Conservation (phyloP, 495 filamentous ascomycete genomes). For the Penicillium steckii region DNA sequence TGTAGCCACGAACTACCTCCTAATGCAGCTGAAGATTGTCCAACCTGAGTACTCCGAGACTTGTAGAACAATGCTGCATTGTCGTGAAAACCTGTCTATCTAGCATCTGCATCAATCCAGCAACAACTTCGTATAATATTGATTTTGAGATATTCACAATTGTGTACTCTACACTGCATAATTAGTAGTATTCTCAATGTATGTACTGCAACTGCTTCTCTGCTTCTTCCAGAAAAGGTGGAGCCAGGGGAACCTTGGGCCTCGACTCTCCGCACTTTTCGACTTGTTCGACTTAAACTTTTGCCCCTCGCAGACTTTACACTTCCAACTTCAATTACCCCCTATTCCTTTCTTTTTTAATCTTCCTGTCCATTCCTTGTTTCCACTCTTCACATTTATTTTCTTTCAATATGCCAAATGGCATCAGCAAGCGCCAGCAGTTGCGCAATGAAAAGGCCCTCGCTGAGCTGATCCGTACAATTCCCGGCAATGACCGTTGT, state of each 20-base stretch:
- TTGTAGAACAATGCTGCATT: too few species aligned
- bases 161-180: background rate
- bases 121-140: too few species aligned
- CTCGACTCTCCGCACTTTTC: conserved; percentile 8
- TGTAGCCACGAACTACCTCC: too few species aligned
- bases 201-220: too few species aligned
- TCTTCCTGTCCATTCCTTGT: too few species aligned
- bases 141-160: too few species aligned
- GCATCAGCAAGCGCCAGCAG: conserved; percentile 88
- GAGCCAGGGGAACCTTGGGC: conserved; percentile 1
- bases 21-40: too few species aligned
- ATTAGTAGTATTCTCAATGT: background rate
- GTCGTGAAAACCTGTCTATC: too few species aligned
- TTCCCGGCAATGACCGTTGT: conserved; percentile 91
- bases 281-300: too few species aligned
- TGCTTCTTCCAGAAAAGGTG: conserved; percentile 5
- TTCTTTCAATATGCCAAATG: conserved; percentile 46
- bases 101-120: too few species aligned
- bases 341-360: conserved; percentile 18
- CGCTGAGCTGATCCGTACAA: conserved; percentile 82
- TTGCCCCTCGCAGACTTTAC: conserved; percentile 19
- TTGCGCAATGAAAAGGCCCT: conserved; percentile 91
- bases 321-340: conserved; percentile 20
- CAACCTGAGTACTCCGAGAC: too few species aligned
- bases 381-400: too few species aligned